Base-by-base conservation (phyloP, 2,329 filamentous ascomycete genomes). In the Aspergillus alliaceus region DNA sequence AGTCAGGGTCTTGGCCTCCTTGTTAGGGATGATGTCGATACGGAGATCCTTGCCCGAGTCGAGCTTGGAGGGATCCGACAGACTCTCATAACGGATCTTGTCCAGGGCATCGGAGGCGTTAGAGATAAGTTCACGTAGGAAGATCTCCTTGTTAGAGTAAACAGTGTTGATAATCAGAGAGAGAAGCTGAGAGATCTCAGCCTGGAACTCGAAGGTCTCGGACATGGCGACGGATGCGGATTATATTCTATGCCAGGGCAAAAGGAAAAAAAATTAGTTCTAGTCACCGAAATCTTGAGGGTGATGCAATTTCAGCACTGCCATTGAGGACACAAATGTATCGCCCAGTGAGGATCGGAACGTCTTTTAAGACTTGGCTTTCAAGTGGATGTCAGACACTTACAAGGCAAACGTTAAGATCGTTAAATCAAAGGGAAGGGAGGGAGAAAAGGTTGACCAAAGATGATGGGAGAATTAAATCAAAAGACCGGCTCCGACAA, bases 121-220 rank as follows among this genome's bases (percentile, higher is more conserved):
- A 83, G 95, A 98, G 75, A 99, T 91, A 72, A 99, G 78, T 84
- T 99, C 95, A 89, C 95, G 86, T 73, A 99, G 84, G 89, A 99
- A 99, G 78, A 99, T 98, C 84, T 98, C 95, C 87, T 99, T 99
- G 90, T 99, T 99, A 72, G 93, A 97, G 87, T 98, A 99, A 84
- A 99, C 95, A 68, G 95, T 98, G 90, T 99, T 99, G 87, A 99
- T 99, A 83, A 99, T 99, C 79, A 99, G 90, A 70, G 89, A 92
- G 77, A 99, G 90, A 68, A 99, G 91, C 91, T 99, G 95, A 90
- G 93, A 98, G 79, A 99, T 99, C 90, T 99, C 95, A 90, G 95
- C 95, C 90, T 99, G 95, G 86, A 98, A 99, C 90, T 98, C 93
- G 84, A 99, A 99, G 70, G 93, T 97, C 85, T 98, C 93, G 68